These are phyloP conservation scores for Nothomitra cinnamomea DNA, from an alignment of 2,329 filamentous ascomycete species.

Conservation along the genomic window DNA sequence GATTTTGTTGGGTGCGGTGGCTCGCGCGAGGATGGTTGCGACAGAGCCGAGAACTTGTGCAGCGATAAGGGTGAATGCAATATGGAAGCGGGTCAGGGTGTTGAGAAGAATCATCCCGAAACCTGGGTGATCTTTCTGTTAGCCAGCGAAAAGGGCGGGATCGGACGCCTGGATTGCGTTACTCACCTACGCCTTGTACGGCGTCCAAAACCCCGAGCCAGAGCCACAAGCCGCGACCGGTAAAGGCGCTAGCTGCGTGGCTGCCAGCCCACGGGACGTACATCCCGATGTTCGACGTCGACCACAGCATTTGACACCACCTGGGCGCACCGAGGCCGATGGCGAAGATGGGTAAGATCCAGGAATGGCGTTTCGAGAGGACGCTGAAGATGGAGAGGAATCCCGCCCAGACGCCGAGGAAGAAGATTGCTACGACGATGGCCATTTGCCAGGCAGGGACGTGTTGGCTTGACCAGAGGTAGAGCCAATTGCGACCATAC, in stretches of 20 bases:
- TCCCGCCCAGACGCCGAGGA: constrained; percentile 36
- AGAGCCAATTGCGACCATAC: constrained; percentile 51
- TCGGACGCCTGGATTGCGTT: neutral
- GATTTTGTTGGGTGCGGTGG: constrained; percentile 40
- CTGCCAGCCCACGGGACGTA: constrained; percentile 46
- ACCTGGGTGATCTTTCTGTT: constrained; percentile 15
- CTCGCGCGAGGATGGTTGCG: constrained; percentile 44
- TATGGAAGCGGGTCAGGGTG: constrained; percentile 46
- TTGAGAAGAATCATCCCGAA: constrained; percentile 52
- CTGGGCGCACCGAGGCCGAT: constrained; percentile 47
- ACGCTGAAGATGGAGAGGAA: constrained; percentile 34
- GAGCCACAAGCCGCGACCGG: constrained; percentile 43
- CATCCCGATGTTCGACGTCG: constrained; percentile 38
- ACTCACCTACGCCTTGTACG: constrained; percentile 38
- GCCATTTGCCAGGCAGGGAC: constrained; percentile 39
- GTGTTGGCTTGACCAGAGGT: constrained; percentile 41
- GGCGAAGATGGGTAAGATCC: constrained; percentile 50
- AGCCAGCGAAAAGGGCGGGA: neutral
- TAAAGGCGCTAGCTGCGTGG: constrained; percentile 34
- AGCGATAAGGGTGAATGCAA: constrained; percentile 40
- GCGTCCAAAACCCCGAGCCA: constrained; percentile 51
- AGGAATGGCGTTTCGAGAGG: constrained; percentile 41
- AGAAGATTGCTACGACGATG: constrained; percentile 38
- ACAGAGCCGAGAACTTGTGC: constrained; percentile 45
- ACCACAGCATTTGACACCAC: constrained; percentile 54